Percentiles rank a stretch among this genome's conserved stretches.
These are phyloP conservation scores for Pyrus communis DNA, from an alignment of 306 rosid species.

Conservation along the genomic window DNA sequence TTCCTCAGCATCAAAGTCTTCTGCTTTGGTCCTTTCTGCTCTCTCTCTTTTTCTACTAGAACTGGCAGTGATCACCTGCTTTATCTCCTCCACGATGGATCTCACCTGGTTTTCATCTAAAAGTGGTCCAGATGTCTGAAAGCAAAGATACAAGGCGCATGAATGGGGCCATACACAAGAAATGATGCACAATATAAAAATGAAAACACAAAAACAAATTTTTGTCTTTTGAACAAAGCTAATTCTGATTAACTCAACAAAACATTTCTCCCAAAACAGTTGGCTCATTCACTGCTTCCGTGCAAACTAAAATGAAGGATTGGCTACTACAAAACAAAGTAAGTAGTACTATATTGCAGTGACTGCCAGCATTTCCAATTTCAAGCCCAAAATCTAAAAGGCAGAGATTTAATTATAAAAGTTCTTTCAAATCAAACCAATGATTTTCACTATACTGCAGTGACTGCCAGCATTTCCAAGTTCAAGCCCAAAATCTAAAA, in stretches of 20 bases:
- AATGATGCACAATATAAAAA: background rate
- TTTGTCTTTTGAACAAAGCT: background rate
- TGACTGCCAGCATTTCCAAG: too few species aligned
- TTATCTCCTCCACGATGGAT: conserved; percentile 78
- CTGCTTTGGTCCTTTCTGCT: conserved; percentile 77
- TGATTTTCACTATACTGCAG: too few species aligned
- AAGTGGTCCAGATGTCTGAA: conserved; percentile 73
- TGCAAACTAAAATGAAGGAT: background rate
- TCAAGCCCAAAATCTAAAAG: background rate
- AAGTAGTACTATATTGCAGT: background rate
- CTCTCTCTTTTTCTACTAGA: conserved; percentile 80
- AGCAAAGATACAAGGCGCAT: background rate
- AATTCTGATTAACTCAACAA: background rate
- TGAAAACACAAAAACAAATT: background rate
- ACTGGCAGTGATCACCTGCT: conserved; percentile 85
- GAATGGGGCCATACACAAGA: background rate
- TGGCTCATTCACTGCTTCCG: background rate
- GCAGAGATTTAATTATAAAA: background rate
- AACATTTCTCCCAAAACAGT: background rate
- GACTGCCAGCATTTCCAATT: background rate
- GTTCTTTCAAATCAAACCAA: too few species aligned
- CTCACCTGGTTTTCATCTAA: conserved; percentile 83
- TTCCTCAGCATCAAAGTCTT: conserved; percentile 94
- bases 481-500: too few species aligned
- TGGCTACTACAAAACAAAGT: background rate